Percentiles rank a stretch among this genome's conserved stretches.
These are phyloP conservation scores for Erythrophleum fordii DNA, from an alignment of 306 rosid genomes.

Conservation along the genomic window DNA sequence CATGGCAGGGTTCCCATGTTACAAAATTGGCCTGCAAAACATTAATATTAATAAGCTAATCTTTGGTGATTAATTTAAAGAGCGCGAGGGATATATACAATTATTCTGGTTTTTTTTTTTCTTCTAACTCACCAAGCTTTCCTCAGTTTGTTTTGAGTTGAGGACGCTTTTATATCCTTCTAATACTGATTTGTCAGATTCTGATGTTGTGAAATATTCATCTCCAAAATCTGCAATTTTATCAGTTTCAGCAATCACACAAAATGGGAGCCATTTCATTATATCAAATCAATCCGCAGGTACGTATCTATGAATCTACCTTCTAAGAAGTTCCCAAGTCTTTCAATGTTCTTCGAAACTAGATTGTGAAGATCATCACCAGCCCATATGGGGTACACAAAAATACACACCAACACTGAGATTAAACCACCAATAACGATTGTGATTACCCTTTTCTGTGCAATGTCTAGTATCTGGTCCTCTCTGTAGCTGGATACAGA, in stretches of 20 bases:
- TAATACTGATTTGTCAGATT: conserved; percentile 30
- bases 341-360: conserved; percentile 49
- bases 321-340: conserved; percentile 49
- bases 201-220: conserved; percentile 40
- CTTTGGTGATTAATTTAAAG: neutral
- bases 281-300: neutral
- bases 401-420: conserved; percentile 40
- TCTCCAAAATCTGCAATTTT: conserved; percentile 47
- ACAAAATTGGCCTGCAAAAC: conserved; percentile 56
- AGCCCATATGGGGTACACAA: conserved; percentile 57
- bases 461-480: conserved; percentile 37
- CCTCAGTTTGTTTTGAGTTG: conserved; percentile 54
- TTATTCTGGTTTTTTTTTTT: neutral
- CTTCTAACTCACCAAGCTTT: conserved; percentile 45
- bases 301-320: conserved; percentile 39
- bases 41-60: neutral
- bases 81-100: neutral
- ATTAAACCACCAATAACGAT: conserved; percentile 47
- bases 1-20: conserved; percentile 64
- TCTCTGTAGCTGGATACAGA: conserved; percentile 53
- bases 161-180: conserved; percentile 57
- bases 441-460: conserved; percentile 47
- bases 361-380: conserved; percentile 59
- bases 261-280: neutral
- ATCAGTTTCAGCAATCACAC: conserved; percentile 5